Base-by-base conservation (phyloP, 176 grass and related monocot species). In the Eragrostis curvula region DNA sequence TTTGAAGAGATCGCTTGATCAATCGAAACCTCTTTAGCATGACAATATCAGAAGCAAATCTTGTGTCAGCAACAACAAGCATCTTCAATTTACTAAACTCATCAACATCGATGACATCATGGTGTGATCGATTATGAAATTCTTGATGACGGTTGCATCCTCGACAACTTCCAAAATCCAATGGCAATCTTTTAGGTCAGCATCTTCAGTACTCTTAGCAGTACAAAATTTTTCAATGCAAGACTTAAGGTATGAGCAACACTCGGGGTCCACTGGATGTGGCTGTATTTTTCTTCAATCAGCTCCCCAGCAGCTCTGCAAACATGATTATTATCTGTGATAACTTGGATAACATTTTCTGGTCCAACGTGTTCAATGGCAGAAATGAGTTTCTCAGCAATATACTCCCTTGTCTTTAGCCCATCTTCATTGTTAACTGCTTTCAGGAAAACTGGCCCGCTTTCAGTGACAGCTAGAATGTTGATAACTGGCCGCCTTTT, bases 271-370 rank as follows among this genome's bases (percentile, higher is more conserved):
- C 63, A 52, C 12, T 66, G 46, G 12, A 67, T 53, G 47, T 79
- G 77, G 21, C 2, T 36, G 12, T 79, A 52, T 17, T 41, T 66
- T 36, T 79, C 27, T 17, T 79, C 44, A 67, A 79, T 67, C 25
- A 79, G 27, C 45, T 9, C 27, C 16, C 62, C 61, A 79, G 62
- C 45, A 66, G 5, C 44, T 52, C 29, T 79, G 28, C 77, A 67
- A 65, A 79, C 12, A 51, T 11, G 45, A 66, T 64, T 18, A 52
- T 79, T 79, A 36, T 79, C 76, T 66, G 76, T 79, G 61, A 70
- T 70, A 4, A 47, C 43, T 47, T 70, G 42, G n/a, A 46, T 42
- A 43, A 70, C 42, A 25, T 70, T 70, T 43, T 70, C 15, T 43
- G 68, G 9, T 6, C 42, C 42, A 45, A 70, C 42, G n/a, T 70